phyloP scores from a whole-genome alignment of 768 basidiomycete genomes.

The Mycena crocata region DNA sequence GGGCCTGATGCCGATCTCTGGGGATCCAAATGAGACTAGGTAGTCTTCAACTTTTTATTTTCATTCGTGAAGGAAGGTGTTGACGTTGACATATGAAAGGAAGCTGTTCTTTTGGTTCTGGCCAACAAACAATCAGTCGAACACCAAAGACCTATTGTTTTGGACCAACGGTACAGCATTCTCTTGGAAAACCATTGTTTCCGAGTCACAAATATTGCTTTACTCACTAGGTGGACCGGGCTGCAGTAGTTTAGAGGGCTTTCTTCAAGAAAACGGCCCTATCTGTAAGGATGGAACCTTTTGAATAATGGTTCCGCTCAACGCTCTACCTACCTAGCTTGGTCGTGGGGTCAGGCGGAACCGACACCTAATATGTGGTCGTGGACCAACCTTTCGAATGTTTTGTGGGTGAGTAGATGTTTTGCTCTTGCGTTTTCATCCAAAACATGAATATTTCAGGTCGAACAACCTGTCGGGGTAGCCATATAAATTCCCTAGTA shows the following conservation, averaged over 20 bases:
- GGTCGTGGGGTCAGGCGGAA: slow-evolving; percentile 63
- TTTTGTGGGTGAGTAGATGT: slow-evolving; percentile 57
- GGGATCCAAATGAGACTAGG: slow-evolving; percentile 66
- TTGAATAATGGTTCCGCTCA: slow-evolving; percentile 28
- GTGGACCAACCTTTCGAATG: slow-evolving; percentile 78
- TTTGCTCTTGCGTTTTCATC: neutral
- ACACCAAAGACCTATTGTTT: slow-evolving; percentile 70
- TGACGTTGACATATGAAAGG: slow-evolving; percentile 49
- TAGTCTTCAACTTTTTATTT: slow-evolving; percentile 68
- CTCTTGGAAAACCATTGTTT: too few relatives aligned
- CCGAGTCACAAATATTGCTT: too few relatives aligned
- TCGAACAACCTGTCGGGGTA: slow-evolving; percentile 79
- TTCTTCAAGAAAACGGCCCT: slow-evolving; percentile 75
- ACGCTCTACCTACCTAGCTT: slow-evolving; percentile 40
- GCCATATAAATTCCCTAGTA: neutral
- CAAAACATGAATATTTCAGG: slow-evolving; percentile 10
- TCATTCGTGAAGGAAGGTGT: too few relatives aligned
- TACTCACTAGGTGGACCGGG: slow-evolving; percentile 80
- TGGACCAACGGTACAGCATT: slow-evolving; percentile 70
- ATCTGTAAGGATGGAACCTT: slow-evolving; percentile 56
- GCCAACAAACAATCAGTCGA: slow-evolving; percentile 71
- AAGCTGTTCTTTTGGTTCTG: too few relatives aligned
- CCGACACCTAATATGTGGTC: slow-evolving; percentile 65
- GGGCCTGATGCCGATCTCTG: slow-evolving; percentile 74
- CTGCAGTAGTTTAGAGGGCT: slow-evolving; percentile 75